Evolutionary conservation across 2,329 filamentous ascomycete genomes (phyloP), one percentile per base, ranked within the genome.

Genomic region (Chrysosporium keratinophilum): DNA sequence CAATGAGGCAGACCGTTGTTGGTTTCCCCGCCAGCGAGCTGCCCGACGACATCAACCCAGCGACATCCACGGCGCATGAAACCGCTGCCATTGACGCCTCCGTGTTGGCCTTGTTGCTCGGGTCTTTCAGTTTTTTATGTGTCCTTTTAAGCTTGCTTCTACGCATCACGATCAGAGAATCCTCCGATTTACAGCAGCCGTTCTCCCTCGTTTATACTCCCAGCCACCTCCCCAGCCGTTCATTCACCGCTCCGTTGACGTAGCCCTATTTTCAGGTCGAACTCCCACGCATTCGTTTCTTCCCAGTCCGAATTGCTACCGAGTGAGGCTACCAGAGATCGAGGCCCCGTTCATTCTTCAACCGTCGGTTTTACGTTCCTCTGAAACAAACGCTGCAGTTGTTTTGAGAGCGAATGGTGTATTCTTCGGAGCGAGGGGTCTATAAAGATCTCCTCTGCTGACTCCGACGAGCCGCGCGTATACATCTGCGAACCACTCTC

Each of bases 381-480:
- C 35, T 15, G 39, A 37, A 50, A 39, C 41, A 31, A 44, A 37
- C 28, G n/a, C 14, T 12, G n/a, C 23, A 33, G 20, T 34, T 28
- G 23, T 2, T 46, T 42, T 45, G 20, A 35, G n/a, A 57, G 65
- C 69, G 67, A 67, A 72, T 72, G 70, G 70, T 71, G 61, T 65
- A 71, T 71, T 68, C 67, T 58, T 64, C 64, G 57, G 66, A 61
- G 66, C 66, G 66, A 70, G 70, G 62, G 70, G 67, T 72, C 70
- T 67, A 61, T 56, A 63, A 62, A 69, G 70, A 71, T 72, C 70
- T 69, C 70, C 70, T 67, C 61, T 62, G 61, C 61, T 66, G 61
- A 59, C 59, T 62, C 61, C 62, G 59, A 63, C 63, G 47, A 50
- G 23, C 31, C 31, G 35, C 20, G 9, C n/a, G 39, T 11, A 40